Percentiles rank a stretch among this genome's conserved stretches.
Evolutionary conservation across 129 eudicot genomes (phyloP).

Genomic region (Scalesia atractyloides): DNA sequence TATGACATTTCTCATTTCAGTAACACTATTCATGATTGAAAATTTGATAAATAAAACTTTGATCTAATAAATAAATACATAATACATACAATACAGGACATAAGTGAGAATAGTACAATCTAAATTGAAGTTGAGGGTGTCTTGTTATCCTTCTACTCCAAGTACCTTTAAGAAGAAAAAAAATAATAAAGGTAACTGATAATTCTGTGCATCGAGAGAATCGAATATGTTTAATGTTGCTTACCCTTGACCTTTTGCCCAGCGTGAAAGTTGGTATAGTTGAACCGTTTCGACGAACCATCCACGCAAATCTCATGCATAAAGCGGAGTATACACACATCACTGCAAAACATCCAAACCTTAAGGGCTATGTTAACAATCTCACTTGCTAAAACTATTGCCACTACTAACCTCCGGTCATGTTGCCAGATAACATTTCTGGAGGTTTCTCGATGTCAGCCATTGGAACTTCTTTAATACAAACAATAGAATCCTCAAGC

Average conservation of each 20-base stretch:
- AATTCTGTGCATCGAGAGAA: not conserved
- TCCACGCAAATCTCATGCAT: slow-evolving; percentile 93
- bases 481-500: no score
- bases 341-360: slow-evolving; percentile 18
- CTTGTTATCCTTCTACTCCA: slow-evolving; percentile 21
- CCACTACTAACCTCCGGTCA: slow-evolving; percentile 61
- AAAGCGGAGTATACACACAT: slow-evolving; percentile 75
- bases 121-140: slow-evolving; percentile 14
- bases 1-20: no score
- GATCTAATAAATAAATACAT: not conserved
- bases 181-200: not conserved
- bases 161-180: slow-evolving; percentile 7
- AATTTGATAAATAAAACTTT: not conserved
- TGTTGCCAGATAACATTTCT: slow-evolving; percentile 87
- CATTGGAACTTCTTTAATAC: slow-evolving; percentile 9
- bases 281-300: slow-evolving; percentile 87
- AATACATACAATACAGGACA: not conserved
- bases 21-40: no score
- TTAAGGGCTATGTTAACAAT: not conserved
- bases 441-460: slow-evolving; percentile 80
- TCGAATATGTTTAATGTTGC: not conserved
- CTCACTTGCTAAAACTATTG: not conserved
- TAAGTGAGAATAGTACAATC: not conserved
- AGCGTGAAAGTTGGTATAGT: slow-evolving; percentile 67
- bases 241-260: slow-evolving; percentile 80